These are phyloP conservation scores for Pluteus cervinus DNA, from an alignment of 768 basidiomycete genomes.

Conservation along the genomic window DNA sequence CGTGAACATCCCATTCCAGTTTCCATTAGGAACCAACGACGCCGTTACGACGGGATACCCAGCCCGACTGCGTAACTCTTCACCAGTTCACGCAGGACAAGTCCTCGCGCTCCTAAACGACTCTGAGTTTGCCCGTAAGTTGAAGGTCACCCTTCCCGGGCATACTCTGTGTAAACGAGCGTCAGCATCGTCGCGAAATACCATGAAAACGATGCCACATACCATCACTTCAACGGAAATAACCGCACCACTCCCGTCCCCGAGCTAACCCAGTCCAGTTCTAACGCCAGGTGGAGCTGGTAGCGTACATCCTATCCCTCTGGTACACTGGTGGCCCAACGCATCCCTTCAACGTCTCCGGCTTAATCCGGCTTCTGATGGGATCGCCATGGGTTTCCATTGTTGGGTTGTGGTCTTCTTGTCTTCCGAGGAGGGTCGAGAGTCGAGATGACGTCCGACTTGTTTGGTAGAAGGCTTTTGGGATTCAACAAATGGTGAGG, in stretches of 20 bases:
- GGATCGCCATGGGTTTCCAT: conserved; percentile 76
- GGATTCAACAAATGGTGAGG: conserved; percentile 13
- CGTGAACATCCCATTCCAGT: conserved; percentile 87
- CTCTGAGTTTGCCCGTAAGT: conserved; percentile 93
- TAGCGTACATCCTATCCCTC: conserved; percentile 85
- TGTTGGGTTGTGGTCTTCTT: conserved; percentile 70
- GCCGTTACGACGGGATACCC: conserved; percentile 68
- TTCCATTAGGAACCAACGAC: conserved; percentile 76
- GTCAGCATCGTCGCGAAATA: conserved; percentile 2
- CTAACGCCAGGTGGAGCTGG: conserved; percentile 87
- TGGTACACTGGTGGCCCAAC: conserved; percentile 95
- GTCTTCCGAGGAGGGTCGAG: conserved; percentile 21
- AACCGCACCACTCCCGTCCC: conserved; percentile 92
- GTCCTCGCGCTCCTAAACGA: conserved; percentile 98
- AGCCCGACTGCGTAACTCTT: conserved; percentile 85
- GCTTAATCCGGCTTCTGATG: conserved; percentile 66
- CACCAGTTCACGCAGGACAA: conserved; percentile 86
- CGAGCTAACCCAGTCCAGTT: conserved; percentile 91
- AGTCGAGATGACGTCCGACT: conserved; percentile 11
- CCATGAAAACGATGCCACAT: conserved; percentile 19
- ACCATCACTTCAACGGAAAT: conserved; percentile 97
- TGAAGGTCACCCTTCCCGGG: conserved; percentile 91
- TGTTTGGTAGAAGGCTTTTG: conserved; percentile 14
- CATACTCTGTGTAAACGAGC: conserved; percentile 60
- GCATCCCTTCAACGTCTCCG: conserved; percentile 90